These are phyloP conservation scores for Fusarium torulosum DNA, from an alignment of 2,329 filamentous ascomycete genomes.

Conservation along the genomic window DNA sequence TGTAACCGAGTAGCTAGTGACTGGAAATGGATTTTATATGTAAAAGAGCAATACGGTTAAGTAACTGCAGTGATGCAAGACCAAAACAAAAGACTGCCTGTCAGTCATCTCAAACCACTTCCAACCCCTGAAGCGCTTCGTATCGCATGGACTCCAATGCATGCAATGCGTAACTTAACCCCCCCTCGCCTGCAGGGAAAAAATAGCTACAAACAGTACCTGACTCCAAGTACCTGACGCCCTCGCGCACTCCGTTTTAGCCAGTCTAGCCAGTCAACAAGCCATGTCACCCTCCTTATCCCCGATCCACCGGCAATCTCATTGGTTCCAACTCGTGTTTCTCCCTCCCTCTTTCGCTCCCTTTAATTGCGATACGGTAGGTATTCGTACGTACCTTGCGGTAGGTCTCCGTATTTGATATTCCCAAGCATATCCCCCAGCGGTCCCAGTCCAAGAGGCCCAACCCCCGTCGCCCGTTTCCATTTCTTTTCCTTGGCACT, in stretches of 20 bases:
- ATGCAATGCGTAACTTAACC: too few species aligned
- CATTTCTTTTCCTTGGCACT: slow-evolving; percentile 45
- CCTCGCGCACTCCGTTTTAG: slow-evolving; percentile 21
- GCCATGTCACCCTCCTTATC: slow-evolving; percentile 37
- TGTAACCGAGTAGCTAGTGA: neutral
- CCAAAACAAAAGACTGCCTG: neutral
- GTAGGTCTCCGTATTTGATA: slow-evolving; percentile 4
- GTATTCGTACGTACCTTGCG: neutral
- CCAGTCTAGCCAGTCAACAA: slow-evolving; percentile 32
- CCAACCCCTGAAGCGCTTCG: slow-evolving; percentile 28
- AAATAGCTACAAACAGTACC: slow-evolving; percentile 28
- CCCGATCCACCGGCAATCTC: slow-evolving; percentile 32
- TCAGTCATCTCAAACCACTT: neutral
- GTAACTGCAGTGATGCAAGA: slow-evolving; percentile 2
- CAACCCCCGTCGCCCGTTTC: slow-evolving; percentile 35
- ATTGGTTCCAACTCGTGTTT: slow-evolving; percentile 27
- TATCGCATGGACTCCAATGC: slow-evolving; percentile 22
- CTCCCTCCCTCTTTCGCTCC: slow-evolving; percentile 29
- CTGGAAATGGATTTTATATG: neutral
- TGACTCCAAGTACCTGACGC: slow-evolving; percentile 21
- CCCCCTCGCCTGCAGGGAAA: slow-evolving; percentile 16
- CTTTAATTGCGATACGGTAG: slow-evolving; percentile 34
- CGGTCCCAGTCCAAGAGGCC: neutral
- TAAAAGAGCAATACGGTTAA: neutral
- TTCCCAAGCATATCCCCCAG: slow-evolving; percentile 20